phyloP scores from a whole-genome alignment of 345 rosid species.

The Sonneratia caseolaris region DNA sequence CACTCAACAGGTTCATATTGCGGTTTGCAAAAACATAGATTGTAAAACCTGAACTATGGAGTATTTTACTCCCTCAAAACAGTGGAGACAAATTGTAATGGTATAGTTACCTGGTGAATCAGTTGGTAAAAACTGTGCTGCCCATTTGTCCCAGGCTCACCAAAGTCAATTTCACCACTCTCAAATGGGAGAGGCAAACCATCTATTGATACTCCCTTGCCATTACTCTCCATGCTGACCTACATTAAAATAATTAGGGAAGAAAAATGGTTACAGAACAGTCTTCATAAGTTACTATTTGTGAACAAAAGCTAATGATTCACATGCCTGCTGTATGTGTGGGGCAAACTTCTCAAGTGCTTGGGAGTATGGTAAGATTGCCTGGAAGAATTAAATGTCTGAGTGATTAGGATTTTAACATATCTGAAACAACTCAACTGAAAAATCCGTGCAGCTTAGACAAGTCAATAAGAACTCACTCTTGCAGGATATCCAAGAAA shows the following conservation, averaged over 20 bases:
- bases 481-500: constrained; percentile 92
- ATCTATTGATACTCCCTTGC: constrained; percentile 93
- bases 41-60: not conserved
- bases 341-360: constrained; percentile 95
- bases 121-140: constrained; percentile 99
- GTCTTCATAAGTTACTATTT: not conserved
- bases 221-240: constrained; percentile 99
- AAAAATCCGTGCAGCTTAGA: constrained; percentile 6
- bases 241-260: constrained; percentile 14
- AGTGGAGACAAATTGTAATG: not conserved
- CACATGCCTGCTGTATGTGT: constrained; percentile 82
- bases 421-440: constrained; percentile 4
- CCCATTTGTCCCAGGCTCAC: constrained; percentile 97
- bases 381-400: constrained; percentile 36
- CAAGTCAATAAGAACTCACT: constrained; percentile 32
- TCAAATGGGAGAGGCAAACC: constrained; percentile 75
- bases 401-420: constrained; percentile 6
- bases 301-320: not conserved
- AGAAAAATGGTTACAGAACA: not conserved
- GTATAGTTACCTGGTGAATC: constrained; percentile 73
- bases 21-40: not conserved
- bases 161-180: constrained; percentile 96
- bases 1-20: not conserved
- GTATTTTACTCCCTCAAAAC: not conserved
- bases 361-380: constrained; percentile 91